A percentile compares a stretch with the other conserved stretches of the same genome.
Evolutionary conservation across 257 asterid species (phyloP).

Genomic region (Solanum corneliomulleri): DNA sequence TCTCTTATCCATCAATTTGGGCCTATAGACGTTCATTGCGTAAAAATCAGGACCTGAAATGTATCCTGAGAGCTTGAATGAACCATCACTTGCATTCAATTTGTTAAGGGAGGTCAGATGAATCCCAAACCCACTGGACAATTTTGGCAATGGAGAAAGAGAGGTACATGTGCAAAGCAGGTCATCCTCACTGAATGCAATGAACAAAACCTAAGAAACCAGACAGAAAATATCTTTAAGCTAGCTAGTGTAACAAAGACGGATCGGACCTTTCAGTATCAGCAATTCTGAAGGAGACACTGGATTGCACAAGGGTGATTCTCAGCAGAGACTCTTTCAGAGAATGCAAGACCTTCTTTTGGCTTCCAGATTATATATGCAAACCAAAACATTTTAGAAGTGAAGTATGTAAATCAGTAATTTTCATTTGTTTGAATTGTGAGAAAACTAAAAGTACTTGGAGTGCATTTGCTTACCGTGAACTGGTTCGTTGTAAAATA

Average conservation of each 20-base stretch:
- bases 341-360: slow-evolving; percentile 62
- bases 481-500: neutral
- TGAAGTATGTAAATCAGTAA: neutral
- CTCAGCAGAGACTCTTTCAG: slow-evolving; percentile 61
- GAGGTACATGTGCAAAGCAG: slow-evolving; percentile 43
- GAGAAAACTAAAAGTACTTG: neutral
- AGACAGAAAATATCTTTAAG: neutral
- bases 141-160: neutral
- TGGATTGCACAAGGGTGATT: slow-evolving; percentile 61
- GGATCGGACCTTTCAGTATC: slow-evolving; percentile 86
- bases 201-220: slow-evolving; percentile 4
- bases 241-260: slow-evolving; percentile 10
- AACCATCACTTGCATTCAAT: slow-evolving; percentile 39
- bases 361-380: slow-evolving; percentile 30
- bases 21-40: neutral
- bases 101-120: slow-evolving; percentile 33
- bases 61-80: slow-evolving; percentile 64
- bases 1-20: neutral
- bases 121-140: slow-evolving; percentile 27
- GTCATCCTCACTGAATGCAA: slow-evolving; percentile 52
- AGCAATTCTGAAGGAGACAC: slow-evolving; percentile 53
- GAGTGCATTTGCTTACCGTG: neutral
- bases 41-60: slow-evolving; percentile 58
- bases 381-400: slow-evolving; percentile 6
- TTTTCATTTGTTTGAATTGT: neutral